phyloP scores from a whole-genome alignment of 192 early-diverging fungal genomes.

The Coemansia sp. region DNA sequence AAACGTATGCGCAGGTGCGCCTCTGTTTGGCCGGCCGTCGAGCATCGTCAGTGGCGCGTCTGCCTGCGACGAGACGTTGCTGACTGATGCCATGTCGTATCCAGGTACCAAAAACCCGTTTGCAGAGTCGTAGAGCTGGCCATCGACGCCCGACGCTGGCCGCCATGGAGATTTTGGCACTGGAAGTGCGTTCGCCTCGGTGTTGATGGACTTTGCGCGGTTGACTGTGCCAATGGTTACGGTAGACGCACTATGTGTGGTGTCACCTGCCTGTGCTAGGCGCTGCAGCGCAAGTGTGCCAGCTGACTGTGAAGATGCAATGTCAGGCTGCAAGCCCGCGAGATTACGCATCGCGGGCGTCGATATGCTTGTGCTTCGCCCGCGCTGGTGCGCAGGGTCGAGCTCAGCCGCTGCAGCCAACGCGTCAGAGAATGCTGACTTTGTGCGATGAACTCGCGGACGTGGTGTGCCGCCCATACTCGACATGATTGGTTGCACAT shows the following conservation, averaged over 20 bases:
- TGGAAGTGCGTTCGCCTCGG: neutral
- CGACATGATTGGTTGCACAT: neutral
- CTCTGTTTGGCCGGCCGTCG: constrained; percentile 17
- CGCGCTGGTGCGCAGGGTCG: neutral
- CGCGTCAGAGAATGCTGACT: neutral
- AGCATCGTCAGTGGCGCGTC: constrained; percentile 39
- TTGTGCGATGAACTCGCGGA: constrained; percentile 7
- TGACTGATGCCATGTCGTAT: constrained; percentile 16
- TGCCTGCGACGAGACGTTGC: constrained; percentile 46
- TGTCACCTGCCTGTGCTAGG: constrained; percentile 1
- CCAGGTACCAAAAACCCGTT: constrained; percentile 1
- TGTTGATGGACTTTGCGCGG: constrained; percentile 3
- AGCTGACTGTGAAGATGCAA: constrained; percentile 11
- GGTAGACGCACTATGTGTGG: neutral
- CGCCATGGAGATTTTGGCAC: constrained; percentile 17
- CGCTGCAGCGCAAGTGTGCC: constrained; percentile 14
- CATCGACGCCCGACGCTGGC: constrained; percentile 9
- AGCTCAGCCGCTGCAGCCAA: neutral
- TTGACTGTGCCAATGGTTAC: constrained; percentile 3
- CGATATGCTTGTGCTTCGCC: constrained; percentile 19
- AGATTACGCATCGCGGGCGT: constrained; percentile 20
- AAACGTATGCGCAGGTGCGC: constrained; percentile 5
- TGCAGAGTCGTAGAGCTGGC: constrained; percentile 8
- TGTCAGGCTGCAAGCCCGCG: neutral
- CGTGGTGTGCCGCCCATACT: constrained; percentile 4